A percentile compares a stretch with the other conserved stretches of the same genome.
Conservation (phyloP, 257 asterid species). For the Solanum bulbocastanum region DNA sequence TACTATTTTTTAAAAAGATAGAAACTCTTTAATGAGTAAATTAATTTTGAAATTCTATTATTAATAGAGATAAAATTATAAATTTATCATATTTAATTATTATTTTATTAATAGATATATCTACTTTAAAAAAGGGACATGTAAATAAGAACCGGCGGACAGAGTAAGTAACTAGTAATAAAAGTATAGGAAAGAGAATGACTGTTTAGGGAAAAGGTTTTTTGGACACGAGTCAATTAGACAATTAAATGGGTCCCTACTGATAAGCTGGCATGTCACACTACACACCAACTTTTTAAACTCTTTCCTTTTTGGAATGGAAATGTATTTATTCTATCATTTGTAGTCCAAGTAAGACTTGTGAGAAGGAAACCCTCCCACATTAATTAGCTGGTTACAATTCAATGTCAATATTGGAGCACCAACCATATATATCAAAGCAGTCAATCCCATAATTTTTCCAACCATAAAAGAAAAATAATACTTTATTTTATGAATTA, state of each 20-base stretch:
- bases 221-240: background rate
- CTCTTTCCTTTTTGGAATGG: background rate
- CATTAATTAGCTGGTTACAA: background rate
- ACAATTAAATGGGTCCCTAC: background rate
- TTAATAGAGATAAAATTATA: no score
- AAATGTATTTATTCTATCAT: background rate
- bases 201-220: background rate
- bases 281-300: background rate
- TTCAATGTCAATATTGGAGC: background rate
- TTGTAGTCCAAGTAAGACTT: background rate
- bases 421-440: background rate
- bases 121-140: no score
- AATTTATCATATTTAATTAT: no score
- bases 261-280: background rate
- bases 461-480: no score
- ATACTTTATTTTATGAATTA: no score
- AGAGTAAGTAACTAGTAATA: no score
- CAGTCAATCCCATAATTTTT: no score
- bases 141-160: no score
- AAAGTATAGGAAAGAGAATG: background rate
- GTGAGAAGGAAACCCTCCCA: background rate
- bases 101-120: no score
- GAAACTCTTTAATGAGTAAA: no score
- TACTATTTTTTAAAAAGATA: no score
- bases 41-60: no score